These are phyloP conservation scores for Venturia aucupariae DNA, from an alignment of 2,329 filamentous ascomycete genomes.

Conservation along the genomic window DNA sequence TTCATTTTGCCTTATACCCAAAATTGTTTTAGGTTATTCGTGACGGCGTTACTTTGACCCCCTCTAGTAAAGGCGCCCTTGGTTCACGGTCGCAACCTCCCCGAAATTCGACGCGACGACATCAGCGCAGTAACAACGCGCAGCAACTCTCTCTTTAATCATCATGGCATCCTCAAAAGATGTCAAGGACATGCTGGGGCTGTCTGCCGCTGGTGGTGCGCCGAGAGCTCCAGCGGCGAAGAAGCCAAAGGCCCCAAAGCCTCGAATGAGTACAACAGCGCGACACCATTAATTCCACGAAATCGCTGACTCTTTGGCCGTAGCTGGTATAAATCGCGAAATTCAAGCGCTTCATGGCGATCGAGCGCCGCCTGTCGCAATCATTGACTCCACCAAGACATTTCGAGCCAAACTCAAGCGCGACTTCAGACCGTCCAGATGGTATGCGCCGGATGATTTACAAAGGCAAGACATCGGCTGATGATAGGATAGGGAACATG, in stretches of 20 bases:
- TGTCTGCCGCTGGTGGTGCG: constrained; percentile 13
- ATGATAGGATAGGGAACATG: constrained; percentile 53
- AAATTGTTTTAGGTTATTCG: background rate
- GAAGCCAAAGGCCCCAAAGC: constrained; percentile 14
- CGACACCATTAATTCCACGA: background rate
- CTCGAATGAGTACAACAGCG: constrained; percentile 9
- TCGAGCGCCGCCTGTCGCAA: constrained; percentile 16
- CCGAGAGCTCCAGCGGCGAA: constrained; percentile 14
- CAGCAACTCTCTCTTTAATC: background rate
- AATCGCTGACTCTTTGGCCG: constrained; percentile 1
- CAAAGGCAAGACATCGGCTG: constrained; percentile 25
- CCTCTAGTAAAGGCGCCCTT: background rate
- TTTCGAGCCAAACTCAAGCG: constrained; percentile 15
- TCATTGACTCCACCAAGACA: constrained; percentile 16
- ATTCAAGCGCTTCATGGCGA: constrained; percentile 16
- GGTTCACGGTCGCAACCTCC: background rate
- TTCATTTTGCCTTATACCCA: background rate
- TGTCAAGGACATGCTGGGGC: constrained; percentile 19
- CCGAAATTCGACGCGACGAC: background rate
- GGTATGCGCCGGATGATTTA: constrained; percentile 4
- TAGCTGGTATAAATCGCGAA: constrained; percentile 16
- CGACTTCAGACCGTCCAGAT: constrained; percentile 11
- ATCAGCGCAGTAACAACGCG: background rate
- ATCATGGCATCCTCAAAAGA: constrained; percentile 19
- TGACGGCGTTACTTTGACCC: background rate